Conservation (phyloP, 352 stramenopile species). For the Phytopythium chamaehyphon region DNA sequence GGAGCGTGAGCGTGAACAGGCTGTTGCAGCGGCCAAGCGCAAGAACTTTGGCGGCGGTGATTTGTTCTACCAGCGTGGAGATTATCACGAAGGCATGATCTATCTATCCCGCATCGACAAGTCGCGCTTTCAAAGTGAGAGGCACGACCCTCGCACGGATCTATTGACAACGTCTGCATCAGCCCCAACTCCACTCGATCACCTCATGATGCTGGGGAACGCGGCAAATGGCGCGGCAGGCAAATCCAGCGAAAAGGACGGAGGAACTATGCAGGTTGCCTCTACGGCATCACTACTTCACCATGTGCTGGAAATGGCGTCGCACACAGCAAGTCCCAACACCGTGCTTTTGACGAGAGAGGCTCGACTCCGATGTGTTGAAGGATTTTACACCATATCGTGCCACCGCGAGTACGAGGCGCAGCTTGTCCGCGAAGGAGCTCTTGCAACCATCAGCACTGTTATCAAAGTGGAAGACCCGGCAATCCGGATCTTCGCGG, state of each 20-base stretch:
- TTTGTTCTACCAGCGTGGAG: conserved; percentile 81
- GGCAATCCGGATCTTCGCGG: conserved; percentile 53
- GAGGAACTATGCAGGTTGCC: conserved; percentile 9
- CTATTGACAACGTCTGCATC: conserved; percentile 39
- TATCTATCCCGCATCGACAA: conserved; percentile 82
- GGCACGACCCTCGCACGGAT: conserved; percentile 49
- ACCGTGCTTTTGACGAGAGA: conserved; percentile 41
- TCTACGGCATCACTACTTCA: conserved; percentile 13
- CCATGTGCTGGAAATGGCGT: conserved; percentile 20
- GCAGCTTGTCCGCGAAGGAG: conserved; percentile 66
- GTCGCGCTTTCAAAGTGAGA: conserved; percentile 54
- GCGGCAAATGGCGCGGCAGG: not conserved
- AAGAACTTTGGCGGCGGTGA: conserved; percentile 54
- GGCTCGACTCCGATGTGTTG: conserved; percentile 72
- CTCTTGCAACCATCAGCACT: conserved; percentile 48
- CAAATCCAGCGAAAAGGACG: conserved; percentile 13
- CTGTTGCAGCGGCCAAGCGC: conserved; percentile 23
- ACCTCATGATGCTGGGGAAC: conserved; percentile 34
- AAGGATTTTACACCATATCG: conserved; percentile 79
- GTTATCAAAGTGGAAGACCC: conserved; percentile 71
- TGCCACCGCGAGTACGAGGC: conserved; percentile 69
- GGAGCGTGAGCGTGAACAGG: conserved; percentile 20
- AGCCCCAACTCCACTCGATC: conserved; percentile 38
- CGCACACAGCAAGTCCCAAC: conserved; percentile 7
- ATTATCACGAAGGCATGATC: conserved; percentile 84